Evolutionary conservation across 495 filamentous ascomycete species (phyloP), one percentile per base, ranked within the genome.

Genomic region (Pseudevernia furfuracea): DNA sequence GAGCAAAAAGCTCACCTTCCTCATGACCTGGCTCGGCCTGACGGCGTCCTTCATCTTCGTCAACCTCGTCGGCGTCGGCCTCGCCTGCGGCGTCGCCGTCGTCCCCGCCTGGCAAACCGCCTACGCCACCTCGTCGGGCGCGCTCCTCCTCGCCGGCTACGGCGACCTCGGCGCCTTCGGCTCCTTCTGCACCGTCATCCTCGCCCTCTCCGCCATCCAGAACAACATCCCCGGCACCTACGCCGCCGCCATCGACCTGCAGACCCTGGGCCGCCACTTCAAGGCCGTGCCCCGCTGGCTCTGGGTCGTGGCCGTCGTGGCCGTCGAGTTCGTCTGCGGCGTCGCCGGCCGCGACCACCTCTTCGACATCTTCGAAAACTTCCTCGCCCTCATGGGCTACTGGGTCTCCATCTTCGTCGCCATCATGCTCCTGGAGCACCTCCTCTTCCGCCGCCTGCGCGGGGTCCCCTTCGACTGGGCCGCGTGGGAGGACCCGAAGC

Each of bases 161-260:
- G 74, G 74, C 49, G 77, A 81, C 0, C 78, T 92, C 4, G 87
- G 85, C 10, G 76, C 73, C 0, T 90, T 92, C 67, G 87, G 88
- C 12, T 83, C 81, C 66, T 84, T 90, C 73, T 88, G 85, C 69
- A 79, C 81, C 6, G 83, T 89, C 28, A 74, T 91, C 41, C 80
- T 88, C 37, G 85, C 87, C 0, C 72, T 92, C 8, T 85, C 86
- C 0, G 75, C 89, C 44, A 81, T 90, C 25, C 82, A 86, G 1
- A 90, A 88, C 71, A 84, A 86, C 62, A 82, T 89, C 14, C 81
- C 87, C 0, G 83, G 85, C 0, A 81, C 83, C 1, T 91, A 91
- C 73, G 85, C 85, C 6, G 78, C 79, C 7, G 81, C 81, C 2
- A 74, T 87, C 37, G 58, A 41, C 21, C 79, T 80, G 68, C 82